Conservation (phyloP, 345 rosid genomes). For the Noccaea bulbosa region DNA sequence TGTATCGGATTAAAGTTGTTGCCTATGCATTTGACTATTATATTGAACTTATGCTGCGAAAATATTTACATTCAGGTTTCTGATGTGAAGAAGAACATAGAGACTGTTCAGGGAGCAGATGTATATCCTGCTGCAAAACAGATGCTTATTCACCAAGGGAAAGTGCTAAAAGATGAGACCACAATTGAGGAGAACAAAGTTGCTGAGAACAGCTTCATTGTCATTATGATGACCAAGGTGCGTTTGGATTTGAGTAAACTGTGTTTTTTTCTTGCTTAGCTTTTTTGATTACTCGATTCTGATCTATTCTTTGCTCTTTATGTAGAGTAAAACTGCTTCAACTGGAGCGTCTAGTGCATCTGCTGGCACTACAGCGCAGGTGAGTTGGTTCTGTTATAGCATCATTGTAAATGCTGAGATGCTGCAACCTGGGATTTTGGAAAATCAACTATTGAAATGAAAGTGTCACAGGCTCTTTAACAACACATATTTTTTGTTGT, state of each 20-base stretch:
- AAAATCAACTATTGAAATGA: conserved; percentile 15
- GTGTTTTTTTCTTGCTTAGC: conserved; percentile 7
- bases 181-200: conserved; percentile 79
- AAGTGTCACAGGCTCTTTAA: not conserved
- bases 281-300: not conserved
- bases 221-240: conserved; percentile 84
- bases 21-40: not conserved
- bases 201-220: conserved; percentile 75
- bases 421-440: not conserved
- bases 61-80: conserved; percentile 51
- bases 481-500: not conserved
- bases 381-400: conserved; percentile 32
- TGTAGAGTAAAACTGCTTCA: conserved; percentile 63
- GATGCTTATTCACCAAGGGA: conserved; percentile 89
- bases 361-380: conserved; percentile 58
- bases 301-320: conserved; percentile 7
- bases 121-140: conserved; percentile 71
- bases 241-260: conserved; percentile 11
- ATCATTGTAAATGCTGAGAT: conserved; percentile 15
- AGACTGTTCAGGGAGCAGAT: conserved; percentile 65
- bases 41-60: not conserved
- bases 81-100: conserved; percentile 80
- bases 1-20: not conserved
- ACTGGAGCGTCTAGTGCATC: conserved; percentile 62
- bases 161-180: conserved; percentile 75